Conservation (phyloP, 2,329 filamentous ascomycete genomes). For the Cytospora paraplurivora region DNA sequence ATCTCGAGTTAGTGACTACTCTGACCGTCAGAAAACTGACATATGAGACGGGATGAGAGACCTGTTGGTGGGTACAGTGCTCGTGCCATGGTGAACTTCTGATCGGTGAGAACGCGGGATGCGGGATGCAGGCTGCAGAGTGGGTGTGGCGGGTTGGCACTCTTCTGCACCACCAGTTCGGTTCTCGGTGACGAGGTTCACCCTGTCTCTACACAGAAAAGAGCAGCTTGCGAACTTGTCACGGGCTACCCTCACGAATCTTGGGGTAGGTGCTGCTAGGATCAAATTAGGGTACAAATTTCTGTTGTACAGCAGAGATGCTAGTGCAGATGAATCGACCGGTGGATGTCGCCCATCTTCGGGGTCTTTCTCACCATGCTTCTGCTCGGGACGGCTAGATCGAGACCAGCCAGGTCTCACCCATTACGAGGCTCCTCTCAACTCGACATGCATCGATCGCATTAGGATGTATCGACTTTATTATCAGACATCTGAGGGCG, state of each 20-base stretch:
- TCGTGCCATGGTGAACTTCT: constrained; percentile 9
- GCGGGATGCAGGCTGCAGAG: not conserved
- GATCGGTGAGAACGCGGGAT: constrained; percentile 6
- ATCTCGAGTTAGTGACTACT: constrained; percentile 11
- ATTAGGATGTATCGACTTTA: constrained; percentile 2
- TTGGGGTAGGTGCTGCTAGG: not conserved
- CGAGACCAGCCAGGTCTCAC: constrained; percentile 12
- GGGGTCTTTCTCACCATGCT: not conserved
- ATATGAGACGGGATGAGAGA: not conserved
- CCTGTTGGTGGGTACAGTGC: not conserved
- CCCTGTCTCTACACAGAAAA: not conserved
- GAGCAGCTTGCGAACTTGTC: constrained; percentile 18
- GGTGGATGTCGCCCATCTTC: not conserved
- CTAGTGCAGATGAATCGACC: constrained; percentile 6
- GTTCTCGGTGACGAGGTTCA: not conserved
- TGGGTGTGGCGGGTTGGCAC: constrained; percentile 11
- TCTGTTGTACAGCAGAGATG: constrained; percentile 14
- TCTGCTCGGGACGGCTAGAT: not conserved
- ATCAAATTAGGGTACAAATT: constrained; percentile 11
- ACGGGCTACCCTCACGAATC: constrained; percentile 20
- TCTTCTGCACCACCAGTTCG: constrained; percentile 2
- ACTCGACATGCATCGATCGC: not conserved
- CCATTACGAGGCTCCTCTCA: constrained; percentile 20
- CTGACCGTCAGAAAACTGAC: not conserved
- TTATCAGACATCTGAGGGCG: constrained; percentile 10